A percentile compares a stretch with the other conserved stretches of the same genome.
phyloP scores from a whole-genome alignment of 139 green algal species.

The Tetraselmis striata region DNA sequence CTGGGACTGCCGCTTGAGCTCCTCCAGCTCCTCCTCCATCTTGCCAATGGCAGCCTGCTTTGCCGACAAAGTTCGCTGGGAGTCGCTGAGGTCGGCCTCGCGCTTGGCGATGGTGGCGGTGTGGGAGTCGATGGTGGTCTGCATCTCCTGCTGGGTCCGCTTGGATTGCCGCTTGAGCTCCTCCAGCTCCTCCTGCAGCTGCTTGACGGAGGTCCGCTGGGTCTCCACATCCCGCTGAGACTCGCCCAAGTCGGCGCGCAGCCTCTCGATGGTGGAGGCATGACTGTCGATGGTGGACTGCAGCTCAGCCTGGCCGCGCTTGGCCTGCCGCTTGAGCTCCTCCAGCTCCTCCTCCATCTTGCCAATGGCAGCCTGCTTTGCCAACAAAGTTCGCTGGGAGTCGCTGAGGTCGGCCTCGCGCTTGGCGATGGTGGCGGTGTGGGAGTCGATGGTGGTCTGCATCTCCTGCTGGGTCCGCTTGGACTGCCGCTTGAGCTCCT shows the following conservation, averaged over 20 bases:
- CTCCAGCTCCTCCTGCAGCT: background rate
- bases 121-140: background rate
- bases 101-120: background rate
- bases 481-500: background rate
- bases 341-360: background rate
- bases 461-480: background rate
- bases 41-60: background rate
- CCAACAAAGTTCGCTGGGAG: background rate
- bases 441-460: background rate
- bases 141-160: too few species aligned
- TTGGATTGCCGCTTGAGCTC: background rate
- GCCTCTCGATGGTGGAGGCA: background rate
- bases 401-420: background rate
- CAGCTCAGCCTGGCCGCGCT: background rate
- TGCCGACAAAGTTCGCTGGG: background rate
- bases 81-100: background rate
- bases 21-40: background rate
- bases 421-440: background rate
- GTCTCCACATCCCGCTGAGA: background rate
- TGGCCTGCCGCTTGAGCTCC: background rate
- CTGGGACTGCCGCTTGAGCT: background rate
- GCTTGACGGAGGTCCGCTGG: too few species aligned
- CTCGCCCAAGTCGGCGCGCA: background rate
- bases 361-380: background rate
- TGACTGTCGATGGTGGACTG: background rate